Evolutionary conservation across 1,284 basidiomycete species (phyloP).

Genomic region (Moniliella sp.): DNA sequence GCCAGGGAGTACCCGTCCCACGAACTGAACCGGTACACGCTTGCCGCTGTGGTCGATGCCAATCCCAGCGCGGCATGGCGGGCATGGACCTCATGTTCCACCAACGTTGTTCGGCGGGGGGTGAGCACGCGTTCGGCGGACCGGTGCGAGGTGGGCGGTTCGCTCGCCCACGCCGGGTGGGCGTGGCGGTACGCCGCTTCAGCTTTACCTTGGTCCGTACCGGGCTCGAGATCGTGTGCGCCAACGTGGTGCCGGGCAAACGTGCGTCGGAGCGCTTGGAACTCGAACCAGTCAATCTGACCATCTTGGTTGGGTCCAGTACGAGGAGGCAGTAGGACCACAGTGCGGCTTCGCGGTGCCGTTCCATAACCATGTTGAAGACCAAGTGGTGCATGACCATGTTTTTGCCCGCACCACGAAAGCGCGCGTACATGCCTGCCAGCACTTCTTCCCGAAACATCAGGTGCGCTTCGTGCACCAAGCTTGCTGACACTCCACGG

Average conservation of each 20-base stretch:
- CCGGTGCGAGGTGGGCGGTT: no score
- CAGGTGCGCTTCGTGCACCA: constrained; percentile 8
- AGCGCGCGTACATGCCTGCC: constrained; percentile 4
- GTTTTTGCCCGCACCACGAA: constrained; percentile 9
- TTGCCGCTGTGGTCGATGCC: no score
- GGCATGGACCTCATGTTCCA: no score
- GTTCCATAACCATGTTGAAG: constrained; percentile 13
- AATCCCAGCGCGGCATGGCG: no score
- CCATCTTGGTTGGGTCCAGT: constrained; percentile 6
- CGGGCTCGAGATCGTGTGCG: not conserved
- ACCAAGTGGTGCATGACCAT: constrained; percentile 9
- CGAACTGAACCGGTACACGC: no score
- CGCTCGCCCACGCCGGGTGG: no score
- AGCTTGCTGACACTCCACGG: constrained; percentile 6
- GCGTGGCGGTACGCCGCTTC: no score
- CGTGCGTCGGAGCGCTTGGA: not conserved
- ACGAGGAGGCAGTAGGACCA: constrained; percentile 17
- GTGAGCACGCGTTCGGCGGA: no score
- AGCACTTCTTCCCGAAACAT: constrained; percentile 9
- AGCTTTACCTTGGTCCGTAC: not conserved
- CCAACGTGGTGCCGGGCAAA: not conserved
- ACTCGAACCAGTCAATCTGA: not conserved
- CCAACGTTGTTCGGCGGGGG: no score
- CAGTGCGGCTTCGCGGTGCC: constrained; percentile 19
- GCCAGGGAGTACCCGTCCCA: no score